These are phyloP conservation scores for Saccharomycopsis oosterbeekiorum DNA, from an alignment of 805 yeast species.

Conservation along the genomic window DNA sequence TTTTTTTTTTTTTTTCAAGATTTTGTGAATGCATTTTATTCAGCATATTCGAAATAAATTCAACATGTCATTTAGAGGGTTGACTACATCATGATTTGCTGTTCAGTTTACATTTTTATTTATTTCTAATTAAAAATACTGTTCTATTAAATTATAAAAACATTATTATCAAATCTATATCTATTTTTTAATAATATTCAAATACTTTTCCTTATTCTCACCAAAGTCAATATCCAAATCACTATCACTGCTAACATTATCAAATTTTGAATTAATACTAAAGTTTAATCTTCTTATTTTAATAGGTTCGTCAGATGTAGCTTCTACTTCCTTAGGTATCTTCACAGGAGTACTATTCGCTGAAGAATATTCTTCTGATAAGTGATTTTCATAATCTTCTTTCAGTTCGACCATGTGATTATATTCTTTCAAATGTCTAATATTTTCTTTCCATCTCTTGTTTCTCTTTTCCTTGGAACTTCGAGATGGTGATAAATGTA, in stretches of 20 bases:
- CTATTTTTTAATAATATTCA: not conserved
- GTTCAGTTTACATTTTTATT: not conserved
- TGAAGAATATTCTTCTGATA: constrained; percentile 5
- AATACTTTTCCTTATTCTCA: constrained; percentile 8
- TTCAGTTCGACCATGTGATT: constrained; percentile 22
- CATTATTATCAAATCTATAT: not conserved
- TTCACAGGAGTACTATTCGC: constrained; percentile 1
- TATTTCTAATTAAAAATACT: not conserved
- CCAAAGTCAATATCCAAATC: constrained; percentile 26
- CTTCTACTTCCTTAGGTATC: not conserved
- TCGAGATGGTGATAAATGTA: constrained; percentile 27
- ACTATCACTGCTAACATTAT: constrained; percentile 21
- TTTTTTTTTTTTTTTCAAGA: not conserved
- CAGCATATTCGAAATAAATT: not conserved
- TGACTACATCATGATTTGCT: too few species aligned
- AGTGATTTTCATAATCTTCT: constrained; percentile 7
- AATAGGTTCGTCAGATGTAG: not conserved
- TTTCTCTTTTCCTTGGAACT: constrained; percentile 24
- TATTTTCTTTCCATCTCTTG: constrained; percentile 19
- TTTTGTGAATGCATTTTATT: not conserved
- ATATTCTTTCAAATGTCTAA: constrained; percentile 24
- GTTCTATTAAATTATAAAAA: too few species aligned
- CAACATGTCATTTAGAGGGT: not conserved
- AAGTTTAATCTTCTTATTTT: not conserved
- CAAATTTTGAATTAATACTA: not conserved